phyloP scores from a whole-genome alignment of 1,284 basidiomycete species.

The Microbotryomycetes sp. region DNA sequence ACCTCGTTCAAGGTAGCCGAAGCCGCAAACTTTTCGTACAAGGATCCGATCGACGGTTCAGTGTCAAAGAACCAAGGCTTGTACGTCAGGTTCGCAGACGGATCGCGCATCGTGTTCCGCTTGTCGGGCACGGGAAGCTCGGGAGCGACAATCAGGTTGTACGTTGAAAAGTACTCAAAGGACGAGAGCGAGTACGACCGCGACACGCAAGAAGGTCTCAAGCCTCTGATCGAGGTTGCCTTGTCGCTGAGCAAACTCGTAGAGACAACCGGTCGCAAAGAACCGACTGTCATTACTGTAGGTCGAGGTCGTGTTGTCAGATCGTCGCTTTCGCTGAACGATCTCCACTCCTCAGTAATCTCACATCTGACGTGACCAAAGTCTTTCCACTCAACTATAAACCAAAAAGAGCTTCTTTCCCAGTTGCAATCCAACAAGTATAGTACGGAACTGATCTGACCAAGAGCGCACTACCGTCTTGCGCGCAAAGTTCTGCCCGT shows the following conservation, averaged over 20 bases:
- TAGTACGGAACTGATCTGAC: too few relatives aligned
- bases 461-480: too few relatives aligned
- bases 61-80: slow-evolving; percentile 90
- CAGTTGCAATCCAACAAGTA: background rate
- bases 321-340: too few relatives aligned
- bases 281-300: slow-evolving; percentile 94
- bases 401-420: too few relatives aligned
- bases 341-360: too few relatives aligned
- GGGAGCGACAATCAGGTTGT: slow-evolving; percentile 66
- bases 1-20: slow-evolving; percentile 71
- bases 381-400: too few relatives aligned
- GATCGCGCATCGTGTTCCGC: slow-evolving; percentile 88
- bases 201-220: slow-evolving; percentile 79
- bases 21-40: slow-evolving; percentile 87
- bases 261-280: slow-evolving; percentile 72
- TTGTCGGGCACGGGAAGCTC: slow-evolving; percentile 91
- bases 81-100: slow-evolving; percentile 83
- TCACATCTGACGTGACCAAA: too few relatives aligned
- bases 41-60: slow-evolving; percentile 90
- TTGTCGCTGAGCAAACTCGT: slow-evolving; percentile 74
- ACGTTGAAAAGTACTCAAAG: slow-evolving; percentile 68
- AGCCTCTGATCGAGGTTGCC: slow-evolving; percentile 92
- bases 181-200: slow-evolving; percentile 64
- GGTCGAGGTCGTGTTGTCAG: slow-evolving; percentile 40
- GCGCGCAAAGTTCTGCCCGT: too few relatives aligned